phyloP scores from a whole-genome alignment of 2,329 filamentous ascomycete genomes.

The Trichophyton mentagrophytes region DNA sequence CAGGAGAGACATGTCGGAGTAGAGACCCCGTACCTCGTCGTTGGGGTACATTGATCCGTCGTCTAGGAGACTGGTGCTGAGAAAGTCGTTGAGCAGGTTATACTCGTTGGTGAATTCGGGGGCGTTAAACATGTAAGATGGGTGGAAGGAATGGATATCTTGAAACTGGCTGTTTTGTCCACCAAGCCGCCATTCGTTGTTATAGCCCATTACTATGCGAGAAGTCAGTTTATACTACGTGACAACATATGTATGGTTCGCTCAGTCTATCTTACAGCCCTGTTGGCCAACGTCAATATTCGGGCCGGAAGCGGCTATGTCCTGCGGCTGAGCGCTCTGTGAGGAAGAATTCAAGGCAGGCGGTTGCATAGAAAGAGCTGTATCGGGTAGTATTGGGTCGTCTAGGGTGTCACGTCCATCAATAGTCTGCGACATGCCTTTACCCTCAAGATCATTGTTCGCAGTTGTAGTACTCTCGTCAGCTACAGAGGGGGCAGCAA shows the following conservation, averaged over 20 bases:
- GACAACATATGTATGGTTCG: constrained; percentile 10
- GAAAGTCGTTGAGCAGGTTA: constrained; percentile 89
- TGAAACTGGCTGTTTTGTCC: constrained; percentile 66
- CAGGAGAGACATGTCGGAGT: constrained; percentile 45
- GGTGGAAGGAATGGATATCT: constrained; percentile 88
- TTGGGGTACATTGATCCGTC: constrained; percentile 57
- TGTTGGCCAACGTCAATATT: constrained; percentile 52
- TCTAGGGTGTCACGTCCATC: constrained; percentile 45
- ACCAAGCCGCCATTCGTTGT: constrained; percentile 56
- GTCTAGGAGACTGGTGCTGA: constrained; percentile 82
- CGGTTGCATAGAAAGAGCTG: constrained; percentile 39
- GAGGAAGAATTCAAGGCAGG: constrained; percentile 30
- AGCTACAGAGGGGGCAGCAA: constrained; percentile 45
- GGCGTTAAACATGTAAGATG: constrained; percentile 88
- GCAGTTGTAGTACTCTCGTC: constrained; percentile 38
- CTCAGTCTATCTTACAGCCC: constrained; percentile 51
- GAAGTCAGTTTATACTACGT: constrained; percentile 13
- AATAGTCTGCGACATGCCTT: constrained; percentile 40
- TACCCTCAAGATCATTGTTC: constrained; percentile 33
- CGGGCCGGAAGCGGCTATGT: constrained; percentile 54
- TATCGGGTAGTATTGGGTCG: constrained; percentile 31
- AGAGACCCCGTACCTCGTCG: constrained; percentile 52
- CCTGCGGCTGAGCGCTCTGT: constrained; percentile 54
- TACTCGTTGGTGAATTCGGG: constrained; percentile 95
- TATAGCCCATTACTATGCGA: constrained; percentile 60